Percentiles rank a stretch among this genome's conserved stretches.
These are phyloP conservation scores for Escovopsis sp. DNA, from an alignment of 2,329 filamentous ascomycete genomes.

Conservation along the genomic window DNA sequence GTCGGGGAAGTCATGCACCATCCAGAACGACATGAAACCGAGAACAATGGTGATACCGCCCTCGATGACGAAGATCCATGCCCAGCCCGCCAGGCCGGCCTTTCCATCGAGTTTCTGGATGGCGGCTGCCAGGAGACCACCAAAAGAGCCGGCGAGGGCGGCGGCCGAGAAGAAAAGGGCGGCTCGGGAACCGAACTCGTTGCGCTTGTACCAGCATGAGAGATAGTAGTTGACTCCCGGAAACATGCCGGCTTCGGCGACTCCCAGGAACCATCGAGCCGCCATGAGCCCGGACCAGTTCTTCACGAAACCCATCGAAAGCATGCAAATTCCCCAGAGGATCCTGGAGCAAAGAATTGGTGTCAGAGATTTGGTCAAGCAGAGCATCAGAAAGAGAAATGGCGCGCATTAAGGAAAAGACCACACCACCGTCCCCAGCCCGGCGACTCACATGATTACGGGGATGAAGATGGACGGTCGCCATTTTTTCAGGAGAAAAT, in stretches of 20 bases:
- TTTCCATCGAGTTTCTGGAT: conserved; percentile 57
- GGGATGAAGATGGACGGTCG: conserved; percentile 69
- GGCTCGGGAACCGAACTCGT: conserved; percentile 65
- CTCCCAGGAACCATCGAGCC: conserved; percentile 55
- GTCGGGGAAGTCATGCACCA: conserved; percentile 72
- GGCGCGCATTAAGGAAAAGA: not conserved
- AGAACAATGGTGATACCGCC: conserved; percentile 56
- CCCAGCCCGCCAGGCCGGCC: conserved; percentile 41
- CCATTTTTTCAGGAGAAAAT: conserved; percentile 63
- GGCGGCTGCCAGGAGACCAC: conserved; percentile 56
- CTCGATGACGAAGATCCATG: conserved; percentile 56
- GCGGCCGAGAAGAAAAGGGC: conserved; percentile 77
- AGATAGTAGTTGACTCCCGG: conserved; percentile 69
- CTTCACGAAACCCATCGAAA: conserved; percentile 51
- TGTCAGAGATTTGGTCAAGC: conserved; percentile 8
- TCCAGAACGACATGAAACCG: conserved; percentile 56
- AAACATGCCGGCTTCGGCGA: conserved; percentile 62
- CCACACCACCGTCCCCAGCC: not conserved
- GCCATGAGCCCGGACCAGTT: conserved; percentile 52
- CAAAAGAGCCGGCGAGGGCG: conserved; percentile 64
- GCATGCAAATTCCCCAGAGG: conserved; percentile 54
- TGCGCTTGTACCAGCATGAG: conserved; percentile 69
- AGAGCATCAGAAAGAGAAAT: not conserved
- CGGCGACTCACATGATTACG: conserved; percentile 52
- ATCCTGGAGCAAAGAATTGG: conserved; percentile 24